Base-by-base conservation (phyloP, 2,329 filamentous ascomycete genomes). In the Colletotrichum limetticola region DNA sequence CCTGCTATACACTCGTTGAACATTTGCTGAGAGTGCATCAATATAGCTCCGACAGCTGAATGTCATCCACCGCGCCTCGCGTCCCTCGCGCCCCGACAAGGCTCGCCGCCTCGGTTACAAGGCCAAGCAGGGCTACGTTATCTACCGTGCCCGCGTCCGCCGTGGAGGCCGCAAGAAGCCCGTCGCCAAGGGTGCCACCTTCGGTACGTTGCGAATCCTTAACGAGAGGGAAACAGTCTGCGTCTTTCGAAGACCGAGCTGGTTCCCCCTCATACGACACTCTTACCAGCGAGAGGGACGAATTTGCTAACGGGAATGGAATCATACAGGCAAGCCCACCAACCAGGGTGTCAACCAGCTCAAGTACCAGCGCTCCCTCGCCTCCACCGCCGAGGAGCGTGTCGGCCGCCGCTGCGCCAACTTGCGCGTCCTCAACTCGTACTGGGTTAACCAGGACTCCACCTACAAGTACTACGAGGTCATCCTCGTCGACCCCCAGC, bases 381-480 rank as follows among this genome's bases (percentile, higher is more conserved):
- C 93, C 87, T 91, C 96, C 82, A 99, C 97, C 82, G 97, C 97
- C 82, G 97, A 99, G 91, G 97, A 99, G 93, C 97, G 97, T 94
- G 96, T 99, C 85, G 97, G 97, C 84, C 95, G 95, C 87, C 95
- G 96, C 86, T 98, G 95, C 91, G 95, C 95, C 89, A 99, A 99
- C 90, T 89, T 99, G 87, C 95, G 97, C 85, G 97, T 99, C 84
- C 94, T 99, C 84, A 99, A 99, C 94, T 98, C 96, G 77, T 99
- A 99, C 95, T 99, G 97, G 97, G 95, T 99, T 91, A 99, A 99
- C 94, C 95, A 98, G 92, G 97, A 99, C 91, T 98, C 95, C 75
- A 99, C 97, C 88, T 99, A 98, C 94, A 99, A 99, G 92, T 99
- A 99, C 94, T 99, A 92, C 91, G 97, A 99, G 90, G 93, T 98